Evolutionary conservation across 2,329 filamentous ascomycete genomes (phyloP).

Genomic region (Drechslerella coelobrocha): DNA sequence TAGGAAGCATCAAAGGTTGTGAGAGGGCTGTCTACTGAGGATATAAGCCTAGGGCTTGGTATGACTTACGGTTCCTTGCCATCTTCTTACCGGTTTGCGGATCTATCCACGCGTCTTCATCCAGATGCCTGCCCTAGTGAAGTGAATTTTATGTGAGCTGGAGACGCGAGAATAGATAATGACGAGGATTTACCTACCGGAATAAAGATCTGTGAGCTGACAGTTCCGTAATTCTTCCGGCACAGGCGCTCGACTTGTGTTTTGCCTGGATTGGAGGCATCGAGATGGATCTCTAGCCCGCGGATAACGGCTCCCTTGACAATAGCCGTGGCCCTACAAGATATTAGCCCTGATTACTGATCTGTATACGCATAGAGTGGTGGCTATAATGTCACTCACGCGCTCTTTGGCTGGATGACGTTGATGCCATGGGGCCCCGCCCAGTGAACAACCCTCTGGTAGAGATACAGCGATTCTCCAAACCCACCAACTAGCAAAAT

Average conservation of each 20-base stretch:
- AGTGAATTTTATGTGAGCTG: neutral
- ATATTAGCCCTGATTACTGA: slow-evolving; percentile 8
- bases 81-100: slow-evolving; percentile 46
- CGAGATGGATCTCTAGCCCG: slow-evolving; percentile 43
- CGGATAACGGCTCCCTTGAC: slow-evolving; percentile 47
- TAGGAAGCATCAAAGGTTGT: neutral
- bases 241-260: slow-evolving; percentile 45
- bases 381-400: slow-evolving; percentile 25
- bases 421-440: slow-evolving; percentile 42
- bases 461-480: slow-evolving; percentile 53
- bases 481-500: slow-evolving; percentile 54
- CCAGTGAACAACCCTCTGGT: slow-evolving; percentile 48
- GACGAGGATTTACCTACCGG: slow-evolving; percentile 10
- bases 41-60: neutral
- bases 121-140: slow-evolving; percentile 29
- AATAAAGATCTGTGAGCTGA: slow-evolving; percentile 50
- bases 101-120: slow-evolving; percentile 48
- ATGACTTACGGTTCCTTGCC: slow-evolving; percentile 43
- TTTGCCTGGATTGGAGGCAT: slow-evolving; percentile 40
- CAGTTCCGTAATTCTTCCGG: slow-evolving; percentile 49
- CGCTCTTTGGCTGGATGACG: slow-evolving; percentile 47
- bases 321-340: slow-evolving; percentile 34
- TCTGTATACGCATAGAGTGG: neutral
- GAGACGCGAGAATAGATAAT: neutral
- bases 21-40: neutral